Conservation (phyloP, 2,329 filamentous ascomycete species). For the Paracorniculantispora psalliotae region DNA sequence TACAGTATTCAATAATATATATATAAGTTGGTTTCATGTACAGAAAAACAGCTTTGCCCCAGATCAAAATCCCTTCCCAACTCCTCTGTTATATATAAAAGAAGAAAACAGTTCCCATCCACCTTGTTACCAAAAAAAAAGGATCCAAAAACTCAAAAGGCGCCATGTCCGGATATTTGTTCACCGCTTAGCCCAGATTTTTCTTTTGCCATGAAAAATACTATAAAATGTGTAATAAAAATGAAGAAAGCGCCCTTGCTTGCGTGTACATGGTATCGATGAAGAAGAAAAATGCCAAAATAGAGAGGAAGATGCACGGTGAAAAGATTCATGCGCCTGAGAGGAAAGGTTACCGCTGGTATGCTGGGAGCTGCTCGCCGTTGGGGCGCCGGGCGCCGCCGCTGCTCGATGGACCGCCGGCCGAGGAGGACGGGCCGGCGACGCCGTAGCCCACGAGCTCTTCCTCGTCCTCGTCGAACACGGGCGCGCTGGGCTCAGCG, state of each 20-base stretch:
- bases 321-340: too few relatives aligned
- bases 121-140: neutral
- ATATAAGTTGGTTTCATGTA: neutral
- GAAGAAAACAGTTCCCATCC: neutral
- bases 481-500: slow-evolving; percentile 52
- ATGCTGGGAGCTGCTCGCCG: slow-evolving; percentile 35
- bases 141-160: neutral
- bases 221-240: neutral
- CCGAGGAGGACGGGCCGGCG: slow-evolving; percentile 19
- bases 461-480: slow-evolving; percentile 52
- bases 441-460: slow-evolving; percentile 35
- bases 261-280: neutral
- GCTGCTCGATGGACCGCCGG: neutral
- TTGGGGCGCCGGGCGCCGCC: neutral
- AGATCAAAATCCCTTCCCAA: neutral
- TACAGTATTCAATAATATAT: neutral
- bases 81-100: neutral
- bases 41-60: neutral
- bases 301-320: neutral
- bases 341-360: slow-evolving; percentile 37
- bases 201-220: neutral
- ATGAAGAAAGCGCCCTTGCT: neutral
- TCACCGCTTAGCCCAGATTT: neutral
- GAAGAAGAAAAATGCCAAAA: neutral
- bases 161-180: slow-evolving; percentile 5